These are phyloP conservation scores for Cladosporium sp. DNA, from an alignment of 2,329 filamentous ascomycete species.

Conservation along the genomic window DNA sequence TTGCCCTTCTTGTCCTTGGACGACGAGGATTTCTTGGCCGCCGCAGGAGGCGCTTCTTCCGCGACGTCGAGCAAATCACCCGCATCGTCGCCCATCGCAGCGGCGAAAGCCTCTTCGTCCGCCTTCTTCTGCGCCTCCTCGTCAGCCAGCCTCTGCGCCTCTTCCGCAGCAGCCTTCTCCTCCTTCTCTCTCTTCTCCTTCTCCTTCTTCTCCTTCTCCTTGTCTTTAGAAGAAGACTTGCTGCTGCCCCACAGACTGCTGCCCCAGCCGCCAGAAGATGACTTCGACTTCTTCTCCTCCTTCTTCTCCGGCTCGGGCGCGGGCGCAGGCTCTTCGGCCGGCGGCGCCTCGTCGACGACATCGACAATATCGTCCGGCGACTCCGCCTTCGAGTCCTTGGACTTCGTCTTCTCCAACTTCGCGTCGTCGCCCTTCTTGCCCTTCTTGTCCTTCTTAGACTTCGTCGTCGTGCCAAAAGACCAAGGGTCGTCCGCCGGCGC, in stretches of 20 bases:
- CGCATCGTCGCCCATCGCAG: slow-evolving; percentile 30
- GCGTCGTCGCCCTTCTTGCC: slow-evolving; percentile 28
- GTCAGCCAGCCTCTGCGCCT: slow-evolving; percentile 29
- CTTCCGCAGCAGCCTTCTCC: slow-evolving; percentile 28
- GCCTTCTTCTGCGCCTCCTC: slow-evolving; percentile 25
- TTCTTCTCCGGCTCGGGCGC: slow-evolving; percentile 16
- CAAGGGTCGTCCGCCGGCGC: slow-evolving; percentile 23
- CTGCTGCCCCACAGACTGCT: slow-evolving; percentile 25
- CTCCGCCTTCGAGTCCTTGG: slow-evolving; percentile 28
- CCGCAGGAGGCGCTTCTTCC: slow-evolving; percentile 22
- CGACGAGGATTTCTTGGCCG: slow-evolving; percentile 21
- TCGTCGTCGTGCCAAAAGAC: slow-evolving; percentile 32
- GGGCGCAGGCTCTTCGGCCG: neutral
- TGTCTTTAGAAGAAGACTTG: slow-evolving; percentile 28
- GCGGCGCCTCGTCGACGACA: slow-evolving; percentile 17
- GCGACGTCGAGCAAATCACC: slow-evolving; percentile 29
- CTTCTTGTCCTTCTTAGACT: slow-evolving; percentile 48
- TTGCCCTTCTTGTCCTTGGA: slow-evolving; percentile 25
- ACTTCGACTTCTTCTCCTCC: slow-evolving; percentile 39
- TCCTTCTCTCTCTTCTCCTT: slow-evolving; percentile 39
- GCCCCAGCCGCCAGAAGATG: slow-evolving; percentile 22
- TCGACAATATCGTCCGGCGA: slow-evolving; percentile 22
- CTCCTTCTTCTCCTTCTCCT: slow-evolving; percentile 40
- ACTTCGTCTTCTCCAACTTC: slow-evolving; percentile 30
- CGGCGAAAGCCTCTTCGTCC: slow-evolving; percentile 32